Evolutionary conservation across 208 protist species (phyloP).

Genomic region (Trypanosoma vivax): DNA sequence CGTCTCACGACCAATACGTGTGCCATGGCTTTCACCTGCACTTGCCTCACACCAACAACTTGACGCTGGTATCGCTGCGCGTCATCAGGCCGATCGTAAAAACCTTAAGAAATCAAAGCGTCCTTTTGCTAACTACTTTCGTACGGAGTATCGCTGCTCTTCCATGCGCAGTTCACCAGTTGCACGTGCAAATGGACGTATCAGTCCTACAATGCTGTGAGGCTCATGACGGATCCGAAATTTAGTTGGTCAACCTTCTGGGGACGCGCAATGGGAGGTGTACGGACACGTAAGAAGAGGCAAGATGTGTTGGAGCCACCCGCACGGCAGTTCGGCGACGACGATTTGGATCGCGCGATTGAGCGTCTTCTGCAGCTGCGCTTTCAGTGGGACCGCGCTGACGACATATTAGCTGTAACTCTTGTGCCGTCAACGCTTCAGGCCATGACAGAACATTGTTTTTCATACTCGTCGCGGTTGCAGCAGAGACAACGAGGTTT

Average conservation of each 20-base stretch:
- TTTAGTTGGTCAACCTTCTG: constrained; percentile 55
- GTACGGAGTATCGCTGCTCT: constrained; percentile 49
- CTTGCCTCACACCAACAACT: constrained; percentile 72
- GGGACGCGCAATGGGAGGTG: constrained; percentile 29
- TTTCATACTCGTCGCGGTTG: constrained; percentile 27
- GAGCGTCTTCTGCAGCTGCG: constrained; percentile 63
- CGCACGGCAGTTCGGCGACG: constrained; percentile 52
- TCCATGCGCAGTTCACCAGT: constrained; percentile 18
- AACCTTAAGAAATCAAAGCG: constrained; percentile 59
- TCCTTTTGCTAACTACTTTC: constrained; percentile 79
- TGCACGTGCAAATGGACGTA: constrained; percentile 20
- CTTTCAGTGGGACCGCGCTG: constrained; percentile 78
- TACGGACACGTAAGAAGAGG: constrained; percentile 35
- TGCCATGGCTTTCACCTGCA: constrained; percentile 47
- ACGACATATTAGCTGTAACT: constrained; percentile 52
- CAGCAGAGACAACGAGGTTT: too few species aligned
- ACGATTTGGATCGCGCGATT: constrained; percentile 45
- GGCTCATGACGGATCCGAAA: constrained; percentile 56
- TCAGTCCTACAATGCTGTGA: constrained; percentile 36
- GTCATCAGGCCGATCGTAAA: constrained; percentile 64
- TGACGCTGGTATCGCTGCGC: constrained; percentile 65
- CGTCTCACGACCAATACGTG: constrained; percentile 1
- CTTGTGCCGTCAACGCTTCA: constrained; percentile 54
- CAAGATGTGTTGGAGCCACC: constrained; percentile 65
- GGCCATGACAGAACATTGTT: constrained; percentile 47